Percentiles rank a stretch among this genome's conserved stretches.
phyloP scores from a whole-genome alignment of 2,329 filamentous ascomycete species.

The Thelonectria rubi region DNA sequence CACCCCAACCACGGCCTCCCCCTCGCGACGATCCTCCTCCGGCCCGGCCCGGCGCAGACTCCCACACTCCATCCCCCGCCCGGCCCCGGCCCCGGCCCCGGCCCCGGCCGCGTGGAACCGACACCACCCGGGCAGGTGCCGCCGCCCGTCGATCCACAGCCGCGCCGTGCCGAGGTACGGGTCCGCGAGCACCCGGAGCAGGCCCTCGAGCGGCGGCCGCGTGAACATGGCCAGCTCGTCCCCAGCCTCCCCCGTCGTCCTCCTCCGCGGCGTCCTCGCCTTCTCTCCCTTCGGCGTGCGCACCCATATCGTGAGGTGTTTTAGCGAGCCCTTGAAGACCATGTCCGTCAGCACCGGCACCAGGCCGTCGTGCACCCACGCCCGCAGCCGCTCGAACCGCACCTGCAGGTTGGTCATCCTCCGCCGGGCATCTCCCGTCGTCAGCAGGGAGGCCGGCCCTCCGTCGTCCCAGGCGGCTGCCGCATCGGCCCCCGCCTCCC shows the following conservation, averaged over 20 bases:
- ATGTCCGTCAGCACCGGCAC: conserved; percentile 46
- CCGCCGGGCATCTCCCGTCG: conserved; percentile 37
- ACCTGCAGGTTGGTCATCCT: conserved; percentile 43
- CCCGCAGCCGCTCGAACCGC: conserved; percentile 44
- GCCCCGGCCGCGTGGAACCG: conserved; percentile 51
- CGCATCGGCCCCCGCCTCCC: conserved; percentile 26
- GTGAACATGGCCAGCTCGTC: conserved; percentile 37
- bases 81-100: too few relatives aligned
- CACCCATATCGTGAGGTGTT: conserved; percentile 38
- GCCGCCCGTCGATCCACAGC: conserved; percentile 48
- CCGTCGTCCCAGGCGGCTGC: neutral
- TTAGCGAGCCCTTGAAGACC: conserved; percentile 44
- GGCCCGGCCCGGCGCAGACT: conserved; percentile 17
- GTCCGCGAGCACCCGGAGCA: conserved; percentile 55
- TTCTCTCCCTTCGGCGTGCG: conserved; percentile 22
- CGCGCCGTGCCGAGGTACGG: conserved; percentile 54
- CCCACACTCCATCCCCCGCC: conserved; percentile 31
- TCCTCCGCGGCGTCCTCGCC: conserved; percentile 1
- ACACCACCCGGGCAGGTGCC: conserved; percentile 53
- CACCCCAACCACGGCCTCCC: neutral
- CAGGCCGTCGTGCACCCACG: conserved; percentile 44
- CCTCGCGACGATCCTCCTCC: conserved; percentile 11
- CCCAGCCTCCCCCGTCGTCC: neutral
- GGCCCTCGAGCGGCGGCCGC: conserved; percentile 45
- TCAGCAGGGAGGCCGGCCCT: conserved; percentile 33